Evolutionary conservation across 2,329 filamentous ascomycete genomes (phyloP).

Genomic region (Penicillium brevicompactum): DNA sequence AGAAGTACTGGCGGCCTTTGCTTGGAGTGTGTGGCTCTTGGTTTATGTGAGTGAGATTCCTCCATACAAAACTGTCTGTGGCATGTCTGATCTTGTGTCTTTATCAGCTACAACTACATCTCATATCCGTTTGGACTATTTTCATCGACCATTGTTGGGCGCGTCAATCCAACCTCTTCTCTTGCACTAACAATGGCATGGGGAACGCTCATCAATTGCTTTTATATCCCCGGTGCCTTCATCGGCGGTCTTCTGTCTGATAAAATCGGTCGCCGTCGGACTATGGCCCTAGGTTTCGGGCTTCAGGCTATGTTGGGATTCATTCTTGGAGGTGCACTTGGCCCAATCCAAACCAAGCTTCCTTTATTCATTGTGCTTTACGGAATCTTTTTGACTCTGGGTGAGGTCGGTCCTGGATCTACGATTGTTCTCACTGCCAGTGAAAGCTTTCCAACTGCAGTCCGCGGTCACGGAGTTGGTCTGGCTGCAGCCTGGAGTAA

Average conservation of each 20-base stretch:
- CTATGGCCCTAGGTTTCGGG: conserved; percentile 54
- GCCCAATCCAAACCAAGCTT: conserved; percentile 49
- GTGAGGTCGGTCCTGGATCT: conserved; percentile 55
- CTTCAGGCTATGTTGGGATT: conserved; percentile 52
- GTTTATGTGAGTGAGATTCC: conserved; percentile 40
- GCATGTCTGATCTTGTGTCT: not conserved
- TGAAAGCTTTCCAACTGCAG: conserved; percentile 54
- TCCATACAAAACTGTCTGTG: too few relatives aligned
- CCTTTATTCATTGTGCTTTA: conserved; percentile 57
- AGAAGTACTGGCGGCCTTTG: conserved; percentile 54
- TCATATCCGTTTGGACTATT: conserved; percentile 60
- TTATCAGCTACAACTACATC: conserved; percentile 55
- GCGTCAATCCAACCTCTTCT: conserved; percentile 46
- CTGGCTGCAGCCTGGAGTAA: conserved; percentile 53
- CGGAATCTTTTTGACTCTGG: conserved; percentile 53
- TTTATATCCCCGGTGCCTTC: conserved; percentile 54
- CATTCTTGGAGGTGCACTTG: conserved; percentile 52
- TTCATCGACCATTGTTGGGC: conserved; percentile 54
- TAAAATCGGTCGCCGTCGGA: conserved; percentile 52
- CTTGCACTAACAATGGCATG: conserved; percentile 46
- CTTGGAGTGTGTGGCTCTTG: conserved; percentile 52
- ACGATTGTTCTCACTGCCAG: conserved; percentile 41
- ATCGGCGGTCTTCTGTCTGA: conserved; percentile 53
- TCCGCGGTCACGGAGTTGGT: conserved; percentile 54
- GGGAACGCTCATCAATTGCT: conserved; percentile 54